phyloP scores from a whole-genome alignment of 495 filamentous ascomycete species.

The Aspergillus leporis region DNA sequence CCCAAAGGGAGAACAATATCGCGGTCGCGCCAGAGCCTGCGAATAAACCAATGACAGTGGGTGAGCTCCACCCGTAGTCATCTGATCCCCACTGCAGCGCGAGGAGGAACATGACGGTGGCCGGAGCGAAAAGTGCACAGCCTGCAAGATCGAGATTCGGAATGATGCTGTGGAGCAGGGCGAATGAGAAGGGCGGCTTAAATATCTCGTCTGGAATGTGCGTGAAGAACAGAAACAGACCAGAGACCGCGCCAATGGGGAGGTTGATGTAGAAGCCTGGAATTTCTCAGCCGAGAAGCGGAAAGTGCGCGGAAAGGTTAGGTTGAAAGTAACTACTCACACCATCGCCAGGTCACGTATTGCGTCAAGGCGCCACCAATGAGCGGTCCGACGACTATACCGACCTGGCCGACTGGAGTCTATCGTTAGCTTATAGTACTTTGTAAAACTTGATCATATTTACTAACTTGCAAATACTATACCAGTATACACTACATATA shows the following conservation, averaged over 20 bases:
- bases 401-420: conserved; percentile 27
- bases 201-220: conserved; percentile 21
- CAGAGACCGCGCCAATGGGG: conserved; percentile 51
- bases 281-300: too few relatives aligned
- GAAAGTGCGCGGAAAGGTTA: too few relatives aligned
- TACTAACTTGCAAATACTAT: too few relatives aligned
- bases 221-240: conserved; percentile 34
- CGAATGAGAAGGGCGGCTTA: too few relatives aligned
- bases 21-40: conserved; percentile 20
- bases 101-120: conserved; percentile 36
- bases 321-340: too few relatives aligned
- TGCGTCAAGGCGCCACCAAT: conserved; percentile 56
- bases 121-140: conserved; percentile 38
- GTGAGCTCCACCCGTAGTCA: conserved; percentile 24
- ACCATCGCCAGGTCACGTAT: conserved; percentile 50
- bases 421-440: too few relatives aligned
- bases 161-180: conserved; percentile 20
- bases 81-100: conserved; percentile 29
- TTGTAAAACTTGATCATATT: too few relatives aligned
- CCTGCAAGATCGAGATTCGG: conserved; percentile 38
- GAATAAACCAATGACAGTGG: conserved; percentile 28
- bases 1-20: conserved; percentile 41
- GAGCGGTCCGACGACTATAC: conserved; percentile 45
- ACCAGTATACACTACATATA: too few relatives aligned
- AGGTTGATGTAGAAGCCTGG: conserved; percentile 58